These are phyloP conservation scores for Penicillium nordicum DNA, from an alignment of 2,329 filamentous ascomycete genomes.

Conservation along the genomic window DNA sequence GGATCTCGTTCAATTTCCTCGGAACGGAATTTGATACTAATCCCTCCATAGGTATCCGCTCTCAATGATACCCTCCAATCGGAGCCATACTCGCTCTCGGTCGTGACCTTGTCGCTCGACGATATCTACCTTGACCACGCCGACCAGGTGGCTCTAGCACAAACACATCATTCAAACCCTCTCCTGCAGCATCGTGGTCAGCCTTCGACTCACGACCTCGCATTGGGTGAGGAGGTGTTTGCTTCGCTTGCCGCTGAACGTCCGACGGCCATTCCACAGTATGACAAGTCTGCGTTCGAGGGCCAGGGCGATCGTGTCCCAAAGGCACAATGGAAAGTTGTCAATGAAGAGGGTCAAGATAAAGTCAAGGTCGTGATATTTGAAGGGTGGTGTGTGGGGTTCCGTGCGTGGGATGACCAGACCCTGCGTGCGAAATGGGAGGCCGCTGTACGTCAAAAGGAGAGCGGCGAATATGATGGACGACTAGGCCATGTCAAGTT, in stretches of 20 bases:
- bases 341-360: conserved; percentile 37
- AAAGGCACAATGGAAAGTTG: conserved; percentile 58
- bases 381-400: conserved; percentile 90
- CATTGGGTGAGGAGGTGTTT: conserved; percentile 63
- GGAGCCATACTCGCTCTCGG: conserved; percentile 57
- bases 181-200: conserved; percentile 80
- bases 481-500: conserved; percentile 55
- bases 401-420: conserved; percentile 61
- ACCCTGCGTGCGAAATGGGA: conserved; percentile 55
- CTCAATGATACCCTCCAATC: conserved; percentile 61
- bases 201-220: conserved; percentile 76
- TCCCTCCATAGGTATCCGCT: conserved; percentile 50
- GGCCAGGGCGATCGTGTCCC: conserved; percentile 74
- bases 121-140: conserved; percentile 79
- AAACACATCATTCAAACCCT: conserved; percentile 64
- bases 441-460: conserved; percentile 44
- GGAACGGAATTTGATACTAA: conserved; percentile 5
- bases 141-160: conserved; percentile 63
- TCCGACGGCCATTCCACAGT: conserved; percentile 64
- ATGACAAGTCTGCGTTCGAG: conserved; percentile 76
- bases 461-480: conserved; percentile 51
- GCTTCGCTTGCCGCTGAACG: conserved; percentile 51
- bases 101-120: conserved; percentile 76
- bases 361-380: conserved; percentile 66
- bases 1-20: conserved; percentile 3